Percentiles rank a stretch among this genome's conserved stretches.
Conservation (phyloP, 192 early-diverging fungal species). For the Coemansia nantahalensis region DNA sequence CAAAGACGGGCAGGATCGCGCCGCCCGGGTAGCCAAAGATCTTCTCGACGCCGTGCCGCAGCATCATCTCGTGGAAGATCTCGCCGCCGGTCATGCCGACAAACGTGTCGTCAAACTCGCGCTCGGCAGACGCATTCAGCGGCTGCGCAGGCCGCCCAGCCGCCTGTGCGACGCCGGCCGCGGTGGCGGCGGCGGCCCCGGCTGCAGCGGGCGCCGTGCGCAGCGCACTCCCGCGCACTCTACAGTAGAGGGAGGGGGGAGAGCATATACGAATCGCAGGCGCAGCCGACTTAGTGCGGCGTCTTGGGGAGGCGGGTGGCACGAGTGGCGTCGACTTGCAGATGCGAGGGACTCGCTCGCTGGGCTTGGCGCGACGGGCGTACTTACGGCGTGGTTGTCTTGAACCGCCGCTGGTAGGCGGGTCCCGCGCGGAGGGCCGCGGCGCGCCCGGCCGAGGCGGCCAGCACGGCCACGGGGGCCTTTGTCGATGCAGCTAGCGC, state of each 20-base stretch:
- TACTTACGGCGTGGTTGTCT: constrained; percentile 52
- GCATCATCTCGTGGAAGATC: constrained; percentile 99
- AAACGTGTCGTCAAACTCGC: constrained; percentile 74
- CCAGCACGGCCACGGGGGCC: constrained; percentile 32
- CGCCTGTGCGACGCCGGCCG: constrained; percentile 4
- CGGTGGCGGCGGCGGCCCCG: constrained; percentile 6
- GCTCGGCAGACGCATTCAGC: constrained; percentile 27
- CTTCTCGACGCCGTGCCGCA: constrained; percentile 86
- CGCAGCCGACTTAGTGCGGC: no score
- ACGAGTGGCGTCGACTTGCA: not conserved
- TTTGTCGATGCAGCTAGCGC: constrained; percentile 29
- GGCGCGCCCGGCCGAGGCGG: constrained; percentile 24
- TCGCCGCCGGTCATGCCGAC: constrained; percentile 96
- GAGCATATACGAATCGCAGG: no score
- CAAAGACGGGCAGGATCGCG: constrained; percentile 97
- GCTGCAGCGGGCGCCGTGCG: constrained; percentile 14
- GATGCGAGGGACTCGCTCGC: not conserved
- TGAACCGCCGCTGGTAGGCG: constrained; percentile 40
- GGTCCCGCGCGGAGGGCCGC: constrained; percentile 25
- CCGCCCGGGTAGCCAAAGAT: constrained; percentile 99
- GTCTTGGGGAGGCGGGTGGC: no score
- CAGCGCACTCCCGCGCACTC: constrained; percentile 34
- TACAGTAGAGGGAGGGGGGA: no score
- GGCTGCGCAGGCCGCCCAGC: constrained; percentile 10
- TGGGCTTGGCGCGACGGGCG: not conserved